Percentiles rank a stretch among this genome's conserved stretches.
Evolutionary conservation across 768 basidiomycete species (phyloP).

Genomic region (Mycena vulgaris): DNA sequence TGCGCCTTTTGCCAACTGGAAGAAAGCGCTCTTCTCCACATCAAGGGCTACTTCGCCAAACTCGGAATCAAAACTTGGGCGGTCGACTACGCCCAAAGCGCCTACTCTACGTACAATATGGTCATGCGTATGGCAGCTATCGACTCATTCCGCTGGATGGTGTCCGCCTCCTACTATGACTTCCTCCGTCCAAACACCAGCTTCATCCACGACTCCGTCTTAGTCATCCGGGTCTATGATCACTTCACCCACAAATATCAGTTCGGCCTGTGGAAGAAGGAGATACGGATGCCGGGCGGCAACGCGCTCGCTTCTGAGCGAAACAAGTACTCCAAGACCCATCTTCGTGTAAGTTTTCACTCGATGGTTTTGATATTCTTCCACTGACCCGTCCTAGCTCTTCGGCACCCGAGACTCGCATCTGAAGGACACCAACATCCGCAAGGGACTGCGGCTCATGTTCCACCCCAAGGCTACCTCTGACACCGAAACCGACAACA

Average conservation of each 20-base stretch:
- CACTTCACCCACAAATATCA: constrained; percentile 29
- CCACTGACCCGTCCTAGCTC: constrained; percentile 17
- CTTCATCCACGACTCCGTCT: constrained; percentile 2
- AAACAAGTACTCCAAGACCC: constrained; percentile 5
- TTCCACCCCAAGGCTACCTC: constrained; percentile 26
- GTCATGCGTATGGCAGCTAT: constrained; percentile 28
- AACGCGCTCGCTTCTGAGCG: neutral
- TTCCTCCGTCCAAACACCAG: constrained; percentile 21
- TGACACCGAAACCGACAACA: constrained; percentile 26
- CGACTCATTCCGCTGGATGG: constrained; percentile 23
- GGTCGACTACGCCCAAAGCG: constrained; percentile 16
- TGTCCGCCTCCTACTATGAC: constrained; percentile 15
- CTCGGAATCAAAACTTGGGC: constrained; percentile 25
- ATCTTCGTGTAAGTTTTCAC: constrained; percentile 12
- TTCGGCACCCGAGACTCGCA: neutral
- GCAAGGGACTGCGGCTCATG: neutral
- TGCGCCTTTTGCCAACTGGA: constrained; percentile 14
- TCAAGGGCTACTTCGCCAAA: constrained; percentile 18
- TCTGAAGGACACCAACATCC: neutral
- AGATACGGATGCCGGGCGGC: constrained; percentile 19
- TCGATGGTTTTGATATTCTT: neutral
- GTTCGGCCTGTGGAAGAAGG: constrained; percentile 13
- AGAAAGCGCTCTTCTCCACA: constrained; percentile 15
- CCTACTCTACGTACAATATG: constrained; percentile 28
- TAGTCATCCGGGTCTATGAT: constrained; percentile 21